A percentile compares a stretch with the other conserved stretches of the same genome.
phyloP scores from a whole-genome alignment of 2,329 filamentous ascomycete genomes.

The Penicillium capsulatum region DNA sequence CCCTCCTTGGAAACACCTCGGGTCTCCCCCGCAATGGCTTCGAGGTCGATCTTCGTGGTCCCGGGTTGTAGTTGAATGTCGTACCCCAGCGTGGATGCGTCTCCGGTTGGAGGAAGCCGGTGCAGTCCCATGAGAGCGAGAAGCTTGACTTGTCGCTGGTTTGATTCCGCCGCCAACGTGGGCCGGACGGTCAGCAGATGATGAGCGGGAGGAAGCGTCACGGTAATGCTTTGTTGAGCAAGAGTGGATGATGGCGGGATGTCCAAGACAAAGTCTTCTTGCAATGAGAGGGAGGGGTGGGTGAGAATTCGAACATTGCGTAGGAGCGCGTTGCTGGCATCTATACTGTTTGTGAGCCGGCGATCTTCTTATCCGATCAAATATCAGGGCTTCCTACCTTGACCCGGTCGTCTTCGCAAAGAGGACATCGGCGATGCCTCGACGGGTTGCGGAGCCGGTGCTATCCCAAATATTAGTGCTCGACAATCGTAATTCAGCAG shows the following conservation, averaged over 20 bases:
- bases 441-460: conserved; percentile 18
- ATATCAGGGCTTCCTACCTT: conserved; percentile 47
- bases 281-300: conserved; percentile 61
- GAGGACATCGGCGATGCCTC: conserved; percentile 40
- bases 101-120: conserved; percentile 50
- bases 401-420: conserved; percentile 42
- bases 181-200: conserved; percentile 68
- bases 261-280: conserved; percentile 59
- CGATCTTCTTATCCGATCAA: background rate
- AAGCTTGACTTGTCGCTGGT: conserved; percentile 68
- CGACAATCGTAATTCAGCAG: conserved; percentile 4
- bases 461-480: conserved; percentile 15
- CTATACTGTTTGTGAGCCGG: conserved; percentile 31
- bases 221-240: conserved; percentile 66
- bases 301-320: conserved; percentile 62
- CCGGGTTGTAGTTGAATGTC: conserved; percentile 68
- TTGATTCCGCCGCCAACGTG: conserved; percentile 59
- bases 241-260: conserved; percentile 63
- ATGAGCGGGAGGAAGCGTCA: conserved; percentile 64
- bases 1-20: conserved; percentile 53
- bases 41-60: conserved; percentile 73
- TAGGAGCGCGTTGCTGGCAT: conserved; percentile 60
- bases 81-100: conserved; percentile 63
- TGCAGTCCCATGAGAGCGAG: conserved; percentile 68
- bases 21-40: conserved; percentile 68